Percentiles rank a stretch among this genome's conserved stretches.
Conservation (phyloP, 2,329 filamentous ascomycete species). For the Colletotrichum orchidophilum region DNA sequence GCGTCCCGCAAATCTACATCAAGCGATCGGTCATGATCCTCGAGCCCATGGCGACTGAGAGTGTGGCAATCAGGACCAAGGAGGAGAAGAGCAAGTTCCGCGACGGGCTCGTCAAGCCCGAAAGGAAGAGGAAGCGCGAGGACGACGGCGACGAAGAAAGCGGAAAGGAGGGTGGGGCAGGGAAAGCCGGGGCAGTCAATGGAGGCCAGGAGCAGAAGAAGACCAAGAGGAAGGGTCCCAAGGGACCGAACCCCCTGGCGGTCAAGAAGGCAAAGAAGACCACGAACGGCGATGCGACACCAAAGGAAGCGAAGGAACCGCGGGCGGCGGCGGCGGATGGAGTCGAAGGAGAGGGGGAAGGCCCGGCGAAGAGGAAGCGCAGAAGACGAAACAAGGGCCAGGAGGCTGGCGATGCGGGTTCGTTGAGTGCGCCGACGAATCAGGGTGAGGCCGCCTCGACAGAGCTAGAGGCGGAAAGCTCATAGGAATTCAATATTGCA, state of each 20-base stretch:
- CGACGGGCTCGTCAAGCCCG: conserved; percentile 68
- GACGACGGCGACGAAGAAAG: conserved; percentile 46
- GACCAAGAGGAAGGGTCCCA: conserved; percentile 68
- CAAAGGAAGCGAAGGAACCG: conserved; percentile 35
- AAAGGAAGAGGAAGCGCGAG: conserved; percentile 62
- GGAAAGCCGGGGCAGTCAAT: conserved; percentile 31
- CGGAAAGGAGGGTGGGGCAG: conserved; percentile 37
- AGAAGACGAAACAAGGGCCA: conserved; percentile 47
- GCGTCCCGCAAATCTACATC: conserved; percentile 82
- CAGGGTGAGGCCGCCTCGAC: conserved; percentile 31
- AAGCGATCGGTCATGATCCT: conserved; percentile 77
- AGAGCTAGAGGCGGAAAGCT: conserved; percentile 24
- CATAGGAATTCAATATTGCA: conserved; percentile 12
- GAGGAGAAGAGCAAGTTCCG: conserved; percentile 82
- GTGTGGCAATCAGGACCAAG: conserved; percentile 68
- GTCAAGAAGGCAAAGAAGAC: conserved; percentile 75
- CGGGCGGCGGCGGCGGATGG: conserved; percentile 36
- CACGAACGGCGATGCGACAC: conserved; percentile 34
- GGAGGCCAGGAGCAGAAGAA: conserved; percentile 53
- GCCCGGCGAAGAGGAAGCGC: conserved; percentile 46
- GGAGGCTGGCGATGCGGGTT: conserved; percentile 37
- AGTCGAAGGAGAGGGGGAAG: conserved; percentile 31
- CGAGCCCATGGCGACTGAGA: conserved; percentile 78
- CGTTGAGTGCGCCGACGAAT: conserved; percentile 40
- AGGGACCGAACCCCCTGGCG: conserved; percentile 76